Percentiles rank a stretch among this genome's conserved stretches.
These are phyloP conservation scores for Pseudonitzschia pungens DNA, from an alignment of 108 stramenopile genomes.

Conservation along the genomic window DNA sequence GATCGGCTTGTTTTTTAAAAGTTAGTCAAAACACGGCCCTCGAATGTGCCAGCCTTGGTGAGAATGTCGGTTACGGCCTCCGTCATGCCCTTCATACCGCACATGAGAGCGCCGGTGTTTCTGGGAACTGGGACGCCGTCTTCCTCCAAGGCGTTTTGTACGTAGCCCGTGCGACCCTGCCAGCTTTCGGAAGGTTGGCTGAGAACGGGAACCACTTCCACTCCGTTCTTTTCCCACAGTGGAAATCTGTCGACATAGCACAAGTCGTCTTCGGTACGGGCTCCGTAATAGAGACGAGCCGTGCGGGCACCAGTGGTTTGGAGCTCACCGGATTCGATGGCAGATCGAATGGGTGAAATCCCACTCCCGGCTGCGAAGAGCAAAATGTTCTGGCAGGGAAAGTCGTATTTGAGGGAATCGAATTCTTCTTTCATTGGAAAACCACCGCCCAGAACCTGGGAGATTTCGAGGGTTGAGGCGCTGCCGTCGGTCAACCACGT, in stretches of 20 bases:
- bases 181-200: conserved; percentile 60
- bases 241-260: conserved; percentile 77
- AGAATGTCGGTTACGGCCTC: conserved; percentile 84
- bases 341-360: conserved; percentile 91
- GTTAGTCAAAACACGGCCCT: conserved; percentile 87
- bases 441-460: conserved; percentile 87
- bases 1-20: conserved; percentile 62
- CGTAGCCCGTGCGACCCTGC: conserved; percentile 84
- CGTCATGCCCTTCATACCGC: conserved; percentile 87
- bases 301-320: conserved; percentile 69
- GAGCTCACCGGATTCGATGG: conserved; percentile 80
- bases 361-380: conserved; percentile 86
- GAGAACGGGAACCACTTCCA: conserved; percentile 86
- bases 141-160: conserved; percentile 88
- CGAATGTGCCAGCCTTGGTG: conserved; percentile 83
- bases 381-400: conserved; percentile 85
- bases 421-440: conserved; percentile 84
- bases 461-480: conserved; percentile 59
- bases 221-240: conserved; percentile 78
- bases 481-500: conserved; percentile 58
- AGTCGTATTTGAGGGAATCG: conserved; percentile 89
- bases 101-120: conserved; percentile 75
- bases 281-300: conserved; percentile 86
- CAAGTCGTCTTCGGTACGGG: conserved; percentile 68
- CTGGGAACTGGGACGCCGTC: conserved; percentile 87